Evolutionary conservation across 1,284 basidiomycete genomes (phyloP).

Genomic region (Macrocystidia cucumis): DNA sequence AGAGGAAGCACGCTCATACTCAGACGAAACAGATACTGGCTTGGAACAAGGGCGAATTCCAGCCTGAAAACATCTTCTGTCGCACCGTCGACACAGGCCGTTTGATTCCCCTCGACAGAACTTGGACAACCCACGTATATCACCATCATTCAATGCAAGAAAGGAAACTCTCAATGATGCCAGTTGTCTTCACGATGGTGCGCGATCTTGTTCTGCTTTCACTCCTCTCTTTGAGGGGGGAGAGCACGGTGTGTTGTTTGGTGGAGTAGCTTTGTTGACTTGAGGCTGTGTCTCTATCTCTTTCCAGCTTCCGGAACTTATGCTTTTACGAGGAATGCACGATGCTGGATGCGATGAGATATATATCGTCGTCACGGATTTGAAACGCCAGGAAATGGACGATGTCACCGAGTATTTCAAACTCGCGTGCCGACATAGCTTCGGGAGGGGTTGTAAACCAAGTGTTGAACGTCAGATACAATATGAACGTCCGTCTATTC

Average conservation of each 20-base stretch:
- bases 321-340: conserved; percentile 72
- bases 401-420: conserved; percentile 70
- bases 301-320: conserved; percentile 60
- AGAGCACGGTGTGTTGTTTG: no score
- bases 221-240: conserved; percentile 7
- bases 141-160: conserved; percentile 68
- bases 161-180: conserved; percentile 65
- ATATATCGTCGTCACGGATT: conserved; percentile 67
- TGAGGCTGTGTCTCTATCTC: conserved; percentile 15
- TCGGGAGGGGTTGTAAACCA: conserved; percentile 52
- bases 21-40: conserved; percentile 51
- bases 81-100: conserved; percentile 68
- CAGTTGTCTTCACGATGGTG: conserved; percentile 66
- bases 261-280: no score
- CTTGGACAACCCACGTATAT: conserved; percentile 73
- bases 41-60: conserved; percentile 72
- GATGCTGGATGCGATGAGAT: conserved; percentile 70
- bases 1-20: conserved; percentile 47
- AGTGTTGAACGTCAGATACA: conserved; percentile 59
- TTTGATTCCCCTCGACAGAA: conserved; percentile 67
- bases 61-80: conserved; percentile 69
- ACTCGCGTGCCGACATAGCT: conserved; percentile 54
- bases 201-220: conserved; percentile 11
- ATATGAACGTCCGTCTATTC: conserved; percentile 54
- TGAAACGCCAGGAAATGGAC: conserved; percentile 72